Evolutionary conservation across 768 basidiomycete species (phyloP).

Genomic region (Trametes cinnabarina): DNA sequence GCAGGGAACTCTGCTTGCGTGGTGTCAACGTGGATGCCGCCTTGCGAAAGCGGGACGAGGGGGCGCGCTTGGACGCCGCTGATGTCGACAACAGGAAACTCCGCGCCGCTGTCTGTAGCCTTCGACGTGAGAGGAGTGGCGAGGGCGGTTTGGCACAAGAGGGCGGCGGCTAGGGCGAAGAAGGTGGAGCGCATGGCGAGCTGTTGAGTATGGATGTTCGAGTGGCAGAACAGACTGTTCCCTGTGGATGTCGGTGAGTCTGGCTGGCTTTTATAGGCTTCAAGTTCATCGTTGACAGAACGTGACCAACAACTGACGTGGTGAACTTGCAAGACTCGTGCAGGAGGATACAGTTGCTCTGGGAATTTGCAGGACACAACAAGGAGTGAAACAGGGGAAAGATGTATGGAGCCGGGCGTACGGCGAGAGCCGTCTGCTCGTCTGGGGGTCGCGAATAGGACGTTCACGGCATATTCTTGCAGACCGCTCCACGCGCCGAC

Average conservation of each 20-base stretch:
- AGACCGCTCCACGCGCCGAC: too few relatives aligned
- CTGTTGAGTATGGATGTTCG: neutral
- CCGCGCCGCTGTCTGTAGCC: neutral
- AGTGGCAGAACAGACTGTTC: neutral
- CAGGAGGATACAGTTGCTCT: neutral
- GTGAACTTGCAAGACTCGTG: neutral
- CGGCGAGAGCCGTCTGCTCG: neutral
- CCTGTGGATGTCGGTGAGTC: neutral
- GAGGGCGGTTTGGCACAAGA: neutral
- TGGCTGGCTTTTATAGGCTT: neutral
- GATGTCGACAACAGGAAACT: conserved; percentile 4
- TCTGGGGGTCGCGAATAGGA: too few relatives aligned
- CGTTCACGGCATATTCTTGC: too few relatives aligned
- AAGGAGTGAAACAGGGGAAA: neutral
- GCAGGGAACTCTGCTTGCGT: conserved; percentile 1
- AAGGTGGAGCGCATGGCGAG: neutral
- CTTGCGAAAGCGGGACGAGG: neutral
- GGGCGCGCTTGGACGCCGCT: neutral
- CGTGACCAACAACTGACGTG: neutral
- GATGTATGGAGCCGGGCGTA: neutral
- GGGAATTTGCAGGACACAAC: neutral
- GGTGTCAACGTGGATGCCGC: neutral
- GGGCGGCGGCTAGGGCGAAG: neutral
- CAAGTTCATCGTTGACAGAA: neutral
- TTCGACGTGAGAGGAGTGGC: neutral